Evolutionary conservation across 768 basidiomycete species (phyloP).

Genomic region (Naganishia onofrii): DNA sequence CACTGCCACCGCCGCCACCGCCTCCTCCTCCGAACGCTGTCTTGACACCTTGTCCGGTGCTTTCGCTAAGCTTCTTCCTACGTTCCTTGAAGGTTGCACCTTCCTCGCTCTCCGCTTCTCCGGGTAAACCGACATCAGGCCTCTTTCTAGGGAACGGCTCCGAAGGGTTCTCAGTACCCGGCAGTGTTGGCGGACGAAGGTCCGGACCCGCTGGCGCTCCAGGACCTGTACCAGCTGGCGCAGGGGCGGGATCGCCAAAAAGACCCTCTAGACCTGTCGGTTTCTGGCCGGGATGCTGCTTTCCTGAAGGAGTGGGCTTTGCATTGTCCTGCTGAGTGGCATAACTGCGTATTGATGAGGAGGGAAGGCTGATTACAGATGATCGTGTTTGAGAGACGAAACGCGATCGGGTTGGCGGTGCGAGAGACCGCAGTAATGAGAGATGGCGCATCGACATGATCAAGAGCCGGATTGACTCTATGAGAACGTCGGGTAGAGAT

Average conservation of each 20-base stretch:
- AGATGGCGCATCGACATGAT: constrained; percentile 23
- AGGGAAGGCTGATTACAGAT: neutral
- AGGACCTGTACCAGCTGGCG: constrained; percentile 19
- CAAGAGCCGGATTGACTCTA: neutral
- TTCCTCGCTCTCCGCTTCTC: constrained; percentile 31
- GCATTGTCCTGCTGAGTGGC: constrained; percentile 10
- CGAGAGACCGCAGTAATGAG: constrained; percentile 17
- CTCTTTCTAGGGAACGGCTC: constrained; percentile 43
- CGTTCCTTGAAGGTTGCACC: constrained; percentile 32
- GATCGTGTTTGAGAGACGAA: neutral
- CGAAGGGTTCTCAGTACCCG: constrained; percentile 39
- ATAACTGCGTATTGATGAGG: constrained; percentile 5
- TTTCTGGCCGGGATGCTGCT: constrained; percentile 13
- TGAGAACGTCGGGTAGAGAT: neutral
- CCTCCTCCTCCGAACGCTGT: constrained; percentile 38
- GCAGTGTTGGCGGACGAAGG: constrained; percentile 42
- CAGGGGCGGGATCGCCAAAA: constrained; percentile 12
- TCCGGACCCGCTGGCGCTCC: constrained; percentile 31
- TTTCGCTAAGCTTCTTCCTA: constrained; percentile 41
- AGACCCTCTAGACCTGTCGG: constrained; percentile 23
- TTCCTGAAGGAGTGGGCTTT: neutral
- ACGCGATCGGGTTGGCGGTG: constrained; percentile 17
- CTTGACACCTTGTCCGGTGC: constrained; percentile 36
- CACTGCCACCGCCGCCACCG: constrained; percentile 41
- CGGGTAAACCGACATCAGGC: constrained; percentile 39